A percentile compares a stretch with the other conserved stretches of the same genome.
Conservation (phyloP, 495 filamentous ascomycete genomes). For the Immersiella caudata region DNA sequence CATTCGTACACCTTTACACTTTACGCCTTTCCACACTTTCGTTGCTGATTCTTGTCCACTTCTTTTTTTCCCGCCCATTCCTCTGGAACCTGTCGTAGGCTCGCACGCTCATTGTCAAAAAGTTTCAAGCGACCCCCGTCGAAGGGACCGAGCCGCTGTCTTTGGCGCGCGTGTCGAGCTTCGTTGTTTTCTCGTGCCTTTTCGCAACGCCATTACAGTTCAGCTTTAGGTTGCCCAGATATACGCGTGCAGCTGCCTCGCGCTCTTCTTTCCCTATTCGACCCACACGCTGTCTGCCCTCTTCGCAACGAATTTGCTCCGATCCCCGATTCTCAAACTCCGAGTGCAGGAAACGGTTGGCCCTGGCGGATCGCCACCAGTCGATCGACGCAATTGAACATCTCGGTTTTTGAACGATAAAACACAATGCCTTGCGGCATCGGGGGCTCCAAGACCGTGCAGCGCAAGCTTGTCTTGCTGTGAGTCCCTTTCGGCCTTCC, state of each 20-base stretch:
- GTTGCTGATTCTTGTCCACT: slow-evolving; percentile 5
- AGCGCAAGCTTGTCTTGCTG: slow-evolving; percentile 97
- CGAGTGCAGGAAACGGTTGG: background rate
- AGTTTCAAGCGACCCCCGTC: background rate
- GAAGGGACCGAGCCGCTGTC: background rate
- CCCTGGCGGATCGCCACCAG: background rate
- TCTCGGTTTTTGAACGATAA: slow-evolving; percentile 11
- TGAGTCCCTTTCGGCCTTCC: slow-evolving; percentile 52
- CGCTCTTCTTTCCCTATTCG: background rate
- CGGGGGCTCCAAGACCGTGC: slow-evolving; percentile 73
- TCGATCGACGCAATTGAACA: background rate
- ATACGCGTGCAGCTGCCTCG: background rate
- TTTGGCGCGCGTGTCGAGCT: background rate
- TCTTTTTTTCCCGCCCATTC: slow-evolving; percentile 10
- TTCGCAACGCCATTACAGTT: background rate
- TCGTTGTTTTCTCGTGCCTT: background rate
- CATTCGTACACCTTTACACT: slow-evolving; percentile 18
- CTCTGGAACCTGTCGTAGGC: background rate
- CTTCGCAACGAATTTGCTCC: background rate
- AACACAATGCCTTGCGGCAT: slow-evolving; percentile 61
- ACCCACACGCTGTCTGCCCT: background rate
- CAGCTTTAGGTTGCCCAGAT: background rate
- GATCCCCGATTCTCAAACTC: background rate
- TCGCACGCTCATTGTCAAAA: background rate
- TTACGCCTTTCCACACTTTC: slow-evolving; percentile 17